These are phyloP conservation scores for Metschnikowia lochheadii DNA, from an alignment of 805 yeast species.

Conservation along the genomic window DNA sequence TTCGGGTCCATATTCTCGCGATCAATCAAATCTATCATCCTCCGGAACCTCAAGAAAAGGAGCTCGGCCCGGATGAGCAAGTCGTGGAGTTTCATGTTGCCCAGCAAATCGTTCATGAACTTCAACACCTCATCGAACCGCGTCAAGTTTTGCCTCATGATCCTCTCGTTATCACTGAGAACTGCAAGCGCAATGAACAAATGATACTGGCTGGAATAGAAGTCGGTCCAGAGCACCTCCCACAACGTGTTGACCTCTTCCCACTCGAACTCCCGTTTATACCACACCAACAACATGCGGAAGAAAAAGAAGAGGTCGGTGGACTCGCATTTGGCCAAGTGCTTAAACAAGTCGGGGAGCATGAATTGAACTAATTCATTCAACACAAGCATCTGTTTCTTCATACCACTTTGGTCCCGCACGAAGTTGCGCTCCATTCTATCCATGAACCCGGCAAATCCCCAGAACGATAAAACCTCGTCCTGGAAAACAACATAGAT, in stretches of 20 bases:
- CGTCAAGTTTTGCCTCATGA: slow-evolving; percentile 66
- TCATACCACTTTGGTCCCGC: slow-evolving; percentile 91
- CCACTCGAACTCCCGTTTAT: slow-evolving; percentile 84
- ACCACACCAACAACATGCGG: slow-evolving; percentile 94
- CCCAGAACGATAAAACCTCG: slow-evolving; percentile 83
- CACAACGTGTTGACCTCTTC: slow-evolving; percentile 74
- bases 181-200: slow-evolving; percentile 83
- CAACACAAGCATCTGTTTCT: slow-evolving; percentile 76
- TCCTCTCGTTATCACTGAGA: slow-evolving; percentile 79
- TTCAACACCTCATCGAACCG: slow-evolving; percentile 89
- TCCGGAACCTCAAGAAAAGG: slow-evolving; percentile 72
- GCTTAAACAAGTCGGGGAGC: slow-evolving; percentile 80
- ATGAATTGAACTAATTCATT: slow-evolving; percentile 85
- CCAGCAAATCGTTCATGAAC: slow-evolving; percentile 86
- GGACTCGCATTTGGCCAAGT: slow-evolving; percentile 82
- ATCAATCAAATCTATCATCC: slow-evolving; percentile 77
- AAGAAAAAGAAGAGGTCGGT: slow-evolving; percentile 90
- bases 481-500: slow-evolving; percentile 63
- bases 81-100: slow-evolving; percentile 70
- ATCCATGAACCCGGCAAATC: slow-evolving; percentile 83
- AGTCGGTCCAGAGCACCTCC: slow-evolving; percentile 92
- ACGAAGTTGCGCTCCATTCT: slow-evolving; percentile 92
- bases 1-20: slow-evolving; percentile 34
- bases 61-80: slow-evolving; percentile 80
- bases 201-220: slow-evolving; percentile 80